phyloP scores from a whole-genome alignment of 129 eudicot genomes.

The Flaveria ramosissima region DNA sequence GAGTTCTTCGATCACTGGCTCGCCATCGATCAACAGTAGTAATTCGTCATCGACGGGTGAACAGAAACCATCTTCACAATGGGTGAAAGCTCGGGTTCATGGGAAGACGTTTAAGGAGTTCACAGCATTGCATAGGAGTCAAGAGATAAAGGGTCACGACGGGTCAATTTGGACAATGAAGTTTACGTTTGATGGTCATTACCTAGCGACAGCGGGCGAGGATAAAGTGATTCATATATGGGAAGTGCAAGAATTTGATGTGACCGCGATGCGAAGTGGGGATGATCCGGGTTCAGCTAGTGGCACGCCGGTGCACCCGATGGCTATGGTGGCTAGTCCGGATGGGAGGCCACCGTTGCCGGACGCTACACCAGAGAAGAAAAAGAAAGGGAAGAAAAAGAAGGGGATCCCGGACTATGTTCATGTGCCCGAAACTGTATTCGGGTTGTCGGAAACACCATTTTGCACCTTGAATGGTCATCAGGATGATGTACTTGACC shows the following conservation, averaged over 20 bases:
- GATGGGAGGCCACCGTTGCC: conserved; percentile 66
- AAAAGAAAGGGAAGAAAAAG: conserved; percentile 59
- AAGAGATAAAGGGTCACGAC: conserved; percentile 39
- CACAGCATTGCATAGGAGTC: conserved; percentile 41
- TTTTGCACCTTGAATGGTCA: conserved; percentile 76
- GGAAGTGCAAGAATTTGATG: conserved; percentile 46
- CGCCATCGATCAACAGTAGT: conserved; percentile 16
- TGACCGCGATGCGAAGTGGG: conserved; percentile 23
- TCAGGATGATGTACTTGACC: conserved; percentile 72
- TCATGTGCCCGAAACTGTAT: conserved; percentile 73
- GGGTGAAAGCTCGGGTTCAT: conserved; percentile 41
- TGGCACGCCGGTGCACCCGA: conserved; percentile 40
- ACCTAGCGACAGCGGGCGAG: conserved; percentile 42
- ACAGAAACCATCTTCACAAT: conserved; percentile 31
- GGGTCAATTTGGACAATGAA: conserved; percentile 46
- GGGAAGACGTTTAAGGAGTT: conserved; percentile 43
- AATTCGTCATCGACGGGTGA: conserved; percentile 2
- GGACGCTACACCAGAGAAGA: conserved; percentile 57
- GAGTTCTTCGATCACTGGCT: conserved; percentile 6
- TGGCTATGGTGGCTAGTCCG: conserved; percentile 32
- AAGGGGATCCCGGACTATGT: conserved; percentile 70
- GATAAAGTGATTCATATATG: conserved; percentile 40
- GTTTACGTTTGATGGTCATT: conserved; percentile 41
- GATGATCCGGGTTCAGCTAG: conserved; percentile 33
- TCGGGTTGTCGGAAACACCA: conserved; percentile 74